Evolutionary conservation across 1,284 basidiomycete species (phyloP).

Genomic region (Fomitopsis betulina): DNA sequence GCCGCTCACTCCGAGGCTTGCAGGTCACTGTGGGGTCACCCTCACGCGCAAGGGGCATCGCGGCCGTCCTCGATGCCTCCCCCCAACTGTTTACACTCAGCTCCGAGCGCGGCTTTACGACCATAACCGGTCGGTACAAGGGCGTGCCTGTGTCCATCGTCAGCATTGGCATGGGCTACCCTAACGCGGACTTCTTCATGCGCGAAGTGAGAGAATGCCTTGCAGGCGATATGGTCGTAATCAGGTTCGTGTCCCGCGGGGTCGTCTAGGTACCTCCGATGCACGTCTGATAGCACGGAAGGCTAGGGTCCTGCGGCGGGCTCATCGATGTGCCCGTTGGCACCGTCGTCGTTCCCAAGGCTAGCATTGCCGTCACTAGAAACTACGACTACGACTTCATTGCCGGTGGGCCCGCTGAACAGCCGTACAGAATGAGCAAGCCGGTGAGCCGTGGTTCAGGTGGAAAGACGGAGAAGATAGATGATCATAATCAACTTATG

Average conservation of each 20-base stretch:
- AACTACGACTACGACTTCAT: constrained; percentile 78
- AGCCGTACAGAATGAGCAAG: constrained; percentile 68
- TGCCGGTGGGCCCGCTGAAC: constrained; percentile 37
- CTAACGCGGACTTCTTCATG: constrained; percentile 84
- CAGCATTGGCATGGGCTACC: constrained; percentile 80
- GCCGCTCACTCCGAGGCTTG: background rate
- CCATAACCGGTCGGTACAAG: constrained; percentile 74
- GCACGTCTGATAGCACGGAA: constrained; percentile 24
- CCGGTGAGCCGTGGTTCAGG: constrained; percentile 38
- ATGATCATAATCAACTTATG: background rate
- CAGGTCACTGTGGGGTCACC: constrained; percentile 77
- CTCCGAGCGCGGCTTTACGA: constrained; percentile 78
- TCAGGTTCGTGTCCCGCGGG: constrained; percentile 45
- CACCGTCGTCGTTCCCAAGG: constrained; percentile 66
- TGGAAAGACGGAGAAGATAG: too few species aligned
- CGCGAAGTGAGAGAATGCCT: constrained; percentile 78
- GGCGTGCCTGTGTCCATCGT: constrained; percentile 68
- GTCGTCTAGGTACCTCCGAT: background rate
- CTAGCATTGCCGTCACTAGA: constrained; percentile 62
- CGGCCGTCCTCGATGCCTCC: constrained; percentile 52
- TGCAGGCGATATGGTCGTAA: constrained; percentile 70
- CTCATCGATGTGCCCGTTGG: constrained; percentile 69
- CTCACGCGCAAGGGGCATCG: constrained; percentile 61
- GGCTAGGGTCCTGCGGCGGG: constrained; percentile 79
- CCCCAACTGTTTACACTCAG: constrained; percentile 58